These are phyloP conservation scores for Boletus eberwhitei DNA, from an alignment of 768 basidiomycete genomes.

Conservation along the genomic window DNA sequence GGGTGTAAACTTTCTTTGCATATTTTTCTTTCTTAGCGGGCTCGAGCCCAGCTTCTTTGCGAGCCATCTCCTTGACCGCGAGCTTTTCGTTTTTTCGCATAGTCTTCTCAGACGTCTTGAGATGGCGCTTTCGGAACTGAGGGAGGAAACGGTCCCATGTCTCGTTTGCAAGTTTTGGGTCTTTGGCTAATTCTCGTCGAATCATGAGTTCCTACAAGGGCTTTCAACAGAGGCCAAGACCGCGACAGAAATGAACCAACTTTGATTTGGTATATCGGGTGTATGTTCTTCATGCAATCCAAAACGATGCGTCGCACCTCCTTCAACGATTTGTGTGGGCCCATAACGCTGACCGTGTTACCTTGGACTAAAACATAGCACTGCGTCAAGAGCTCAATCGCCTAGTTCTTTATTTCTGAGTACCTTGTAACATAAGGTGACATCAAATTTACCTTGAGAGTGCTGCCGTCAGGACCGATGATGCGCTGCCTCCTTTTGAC, in stretches of 20 bases:
- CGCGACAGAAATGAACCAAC: constrained; percentile 36
- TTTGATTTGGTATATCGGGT: constrained; percentile 99
- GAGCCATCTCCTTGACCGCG: constrained; percentile 57
- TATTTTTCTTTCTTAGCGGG: constrained; percentile 45
- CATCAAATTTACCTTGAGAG: constrained; percentile 69
- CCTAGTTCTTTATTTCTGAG: constrained; percentile 46
- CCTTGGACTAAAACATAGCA: constrained; percentile 99
- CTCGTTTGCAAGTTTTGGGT: constrained; percentile 90
- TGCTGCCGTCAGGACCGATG: constrained; percentile 96
- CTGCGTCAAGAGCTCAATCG: constrained; percentile 92
- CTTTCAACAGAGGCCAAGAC: not conserved
- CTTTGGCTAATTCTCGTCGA: constrained; percentile 94
- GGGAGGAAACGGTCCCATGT: constrained; percentile 98
- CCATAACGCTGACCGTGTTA: constrained; percentile 97
- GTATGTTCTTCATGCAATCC: constrained; percentile 99
- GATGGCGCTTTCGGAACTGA: constrained; percentile 88
- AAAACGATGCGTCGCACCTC: constrained; percentile 95
- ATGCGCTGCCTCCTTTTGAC: constrained; percentile 95
- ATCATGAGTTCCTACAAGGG: constrained; percentile 89
- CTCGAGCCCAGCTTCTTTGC: constrained; percentile 63
- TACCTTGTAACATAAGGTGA: not conserved
- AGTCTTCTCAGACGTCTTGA: constrained; percentile 93
- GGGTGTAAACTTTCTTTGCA: constrained; percentile 93
- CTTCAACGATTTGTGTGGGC: constrained; percentile 90
- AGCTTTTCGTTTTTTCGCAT: constrained; percentile 79